phyloP scores from a whole-genome alignment of 805 yeast species.

The Candida arabinofermentans region DNA sequence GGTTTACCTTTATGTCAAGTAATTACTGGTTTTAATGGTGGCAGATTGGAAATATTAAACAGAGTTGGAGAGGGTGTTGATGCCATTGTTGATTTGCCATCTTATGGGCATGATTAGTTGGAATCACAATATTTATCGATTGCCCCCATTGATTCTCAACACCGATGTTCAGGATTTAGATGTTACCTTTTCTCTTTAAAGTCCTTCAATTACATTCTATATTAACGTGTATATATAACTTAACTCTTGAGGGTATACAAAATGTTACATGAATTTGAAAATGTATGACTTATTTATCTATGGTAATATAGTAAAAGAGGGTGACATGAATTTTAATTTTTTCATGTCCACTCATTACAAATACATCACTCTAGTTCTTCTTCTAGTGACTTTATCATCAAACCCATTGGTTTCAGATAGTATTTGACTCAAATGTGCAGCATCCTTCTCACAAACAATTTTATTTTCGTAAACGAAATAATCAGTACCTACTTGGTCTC shows the following conservation, averaged over 20 bases:
- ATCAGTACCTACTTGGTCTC: conserved; percentile 44
- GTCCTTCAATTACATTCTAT: too few species aligned
- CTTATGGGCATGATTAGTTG: not conserved
- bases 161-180: too few species aligned
- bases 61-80: conserved; percentile 23
- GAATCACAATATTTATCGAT: too few species aligned
- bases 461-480: conserved; percentile 47
- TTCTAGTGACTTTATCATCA: conserved; percentile 23
- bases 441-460: conserved; percentile 49
- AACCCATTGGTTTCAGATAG: conserved; percentile 7
- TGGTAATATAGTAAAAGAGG: too few species aligned
- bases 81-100: conserved; percentile 22
- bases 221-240: too few species aligned
- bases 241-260: too few species aligned
- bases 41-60: conserved; percentile 20
- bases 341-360: conserved; percentile 4
- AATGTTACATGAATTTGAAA: too few species aligned
- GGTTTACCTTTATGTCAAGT: conserved; percentile 30
- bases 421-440: conserved; percentile 17
- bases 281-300: too few species aligned
- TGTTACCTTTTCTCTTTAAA: too few species aligned
- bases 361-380: conserved; percentile 32
- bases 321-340: too few species aligned
- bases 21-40: conserved; percentile 24
- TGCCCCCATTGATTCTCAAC: too few species aligned